Percentiles rank a stretch among this genome's conserved stretches.
These are phyloP conservation scores for Elaeagnus macrophylla DNA, from an alignment of 306 rosid genomes.

Conservation along the genomic window DNA sequence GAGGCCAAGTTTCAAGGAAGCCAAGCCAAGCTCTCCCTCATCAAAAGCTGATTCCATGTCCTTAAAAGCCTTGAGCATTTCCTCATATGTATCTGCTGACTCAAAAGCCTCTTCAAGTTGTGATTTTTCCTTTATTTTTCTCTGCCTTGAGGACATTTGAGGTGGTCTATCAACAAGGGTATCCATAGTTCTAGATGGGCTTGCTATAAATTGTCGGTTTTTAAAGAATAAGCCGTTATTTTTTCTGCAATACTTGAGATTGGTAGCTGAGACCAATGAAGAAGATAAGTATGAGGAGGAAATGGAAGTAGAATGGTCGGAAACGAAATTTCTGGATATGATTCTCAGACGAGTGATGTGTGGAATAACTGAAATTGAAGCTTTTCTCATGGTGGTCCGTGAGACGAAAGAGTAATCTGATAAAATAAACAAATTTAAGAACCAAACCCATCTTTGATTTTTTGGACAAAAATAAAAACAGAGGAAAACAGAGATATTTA, in stretches of 20 bases:
- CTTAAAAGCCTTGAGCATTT: slow-evolving; percentile 58
- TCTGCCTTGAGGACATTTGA: slow-evolving; percentile 54
- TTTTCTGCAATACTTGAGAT: slow-evolving; percentile 34
- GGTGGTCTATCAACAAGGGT: slow-evolving; percentile 45
- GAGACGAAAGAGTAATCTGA: too few relatives aligned
- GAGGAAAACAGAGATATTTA: too few relatives aligned
- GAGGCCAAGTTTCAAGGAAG: slow-evolving; percentile 71
- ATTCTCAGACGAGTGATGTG: slow-evolving; percentile 36
- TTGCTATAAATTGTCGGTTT: slow-evolving; percentile 28
- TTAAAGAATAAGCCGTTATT: slow-evolving; percentile 26
- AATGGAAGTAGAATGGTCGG: slow-evolving; percentile 18
- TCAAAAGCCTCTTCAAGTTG: slow-evolving; percentile 76
- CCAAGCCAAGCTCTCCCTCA: slow-evolving; percentile 69
- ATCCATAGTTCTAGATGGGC: slow-evolving; percentile 40
- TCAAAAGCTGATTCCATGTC: slow-evolving; percentile 57
- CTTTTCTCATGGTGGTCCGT: slow-evolving; percentile 43
- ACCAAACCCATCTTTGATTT: too few relatives aligned
- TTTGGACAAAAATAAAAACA: too few relatives aligned
- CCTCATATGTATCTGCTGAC: slow-evolving; percentile 50
- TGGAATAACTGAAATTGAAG: slow-evolving; percentile 36
- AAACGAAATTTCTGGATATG: slow-evolving; percentile 23
- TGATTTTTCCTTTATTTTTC: slow-evolving; percentile 47
- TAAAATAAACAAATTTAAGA: too few relatives aligned
- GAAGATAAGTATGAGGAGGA: slow-evolving; percentile 19
- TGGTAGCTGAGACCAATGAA: slow-evolving; percentile 19